Base-by-base conservation (phyloP, 2,329 filamentous ascomycete species). In the Periglandula ipomoeae region DNA sequence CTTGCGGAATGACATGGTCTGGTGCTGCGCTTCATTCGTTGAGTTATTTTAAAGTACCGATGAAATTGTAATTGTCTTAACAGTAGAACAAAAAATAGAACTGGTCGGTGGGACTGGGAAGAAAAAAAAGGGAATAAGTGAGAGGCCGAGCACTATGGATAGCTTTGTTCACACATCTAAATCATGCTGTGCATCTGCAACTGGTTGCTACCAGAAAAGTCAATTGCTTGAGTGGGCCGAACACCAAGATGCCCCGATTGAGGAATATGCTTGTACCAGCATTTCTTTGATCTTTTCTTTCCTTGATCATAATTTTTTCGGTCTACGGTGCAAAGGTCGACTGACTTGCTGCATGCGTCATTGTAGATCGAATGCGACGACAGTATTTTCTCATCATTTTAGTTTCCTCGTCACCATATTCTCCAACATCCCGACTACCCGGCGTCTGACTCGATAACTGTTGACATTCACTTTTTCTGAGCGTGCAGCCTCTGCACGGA, bases 1-100 rank as follows among this genome's bases (percentile, higher is more conserved):
- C 56, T 78, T 80, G 51, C 76, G 70, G 53, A 81, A 81, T 3
- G 77, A 78, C 78, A 81, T 81, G 22, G 27, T 30, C 24, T 15
- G 19, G 3, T 4, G 17, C 5, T 9, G 40, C 38, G 41, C 17
- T 8, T 44, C 17, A 20, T 20, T 11, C 8, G 23, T 27, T 8
- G 26, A 9, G 17, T 24, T n/a, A 8, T 17, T 40, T 20, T n/a
- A n/a, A n/a, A n/a, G n/a, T n/a, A n/a, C n/a, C n/a, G n/a, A 22
- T 5, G 42, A 44, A 34, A 20, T 30, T 41, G 39, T 19, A 5
- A 40, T 2, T 23, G 19, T 19, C 4, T 19, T n/a, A 6, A 10
- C 20, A 9, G 15, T 22, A 15, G 20, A 15, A 40, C n/a, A n/a
- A n/a, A n/a, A n/a, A n/a, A 23, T n/a, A n/a, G 32, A n/a, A 34